Evolutionary conservation across 169 alveolate species (phyloP), one percentile per base, ranked within the genome.

Genomic region (Plasmodium billcollinsi): DNA sequence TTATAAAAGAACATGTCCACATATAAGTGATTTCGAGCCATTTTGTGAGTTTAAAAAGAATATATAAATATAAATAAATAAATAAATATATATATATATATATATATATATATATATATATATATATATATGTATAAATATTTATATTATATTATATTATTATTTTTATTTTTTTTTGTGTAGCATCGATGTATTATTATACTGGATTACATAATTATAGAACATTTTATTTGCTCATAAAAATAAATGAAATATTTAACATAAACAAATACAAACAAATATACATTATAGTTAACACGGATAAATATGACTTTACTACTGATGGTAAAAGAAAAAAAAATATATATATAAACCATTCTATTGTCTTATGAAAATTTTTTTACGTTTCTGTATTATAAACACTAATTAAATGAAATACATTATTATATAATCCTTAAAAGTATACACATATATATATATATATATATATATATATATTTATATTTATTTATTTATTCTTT

Each of bases 21-120:
- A 86, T 66, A 86, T 86, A 47, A 86, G 92, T 67, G 92, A 86
- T 67, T 86, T 86, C 70, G 92, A 86, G 71, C 92, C 92, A 12
- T 86, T 86, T 58, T 86, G 92, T 86, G 54, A 52, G 20, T 5
- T 6, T 67, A 33, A 54, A 45, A 21, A n/a, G 20, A 67, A 67
- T 24, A 33, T 52, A 14, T 47, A 58, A n/a, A 14, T 11, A 47
- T 70, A 39, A 8, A 8, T 3, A 26, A 52, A 59, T 3, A 7
- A 2, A 24, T 1, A 52, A 52, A 18, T 47, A 69, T 18, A 45
- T 54, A 47, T 70, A 39, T 50, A 8, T 3, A 26, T 72, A 59
- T 3, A 7, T 15, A 24, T 1, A 52, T 72, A 18, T 47, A 69
- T 18, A 45, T 54, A 67, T 24, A 20, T 52, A 14, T 47, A 58